Evolutionary conservation across 768 basidiomycete species (phyloP).

Genomic region (Lyophyllum shimeji): DNA sequence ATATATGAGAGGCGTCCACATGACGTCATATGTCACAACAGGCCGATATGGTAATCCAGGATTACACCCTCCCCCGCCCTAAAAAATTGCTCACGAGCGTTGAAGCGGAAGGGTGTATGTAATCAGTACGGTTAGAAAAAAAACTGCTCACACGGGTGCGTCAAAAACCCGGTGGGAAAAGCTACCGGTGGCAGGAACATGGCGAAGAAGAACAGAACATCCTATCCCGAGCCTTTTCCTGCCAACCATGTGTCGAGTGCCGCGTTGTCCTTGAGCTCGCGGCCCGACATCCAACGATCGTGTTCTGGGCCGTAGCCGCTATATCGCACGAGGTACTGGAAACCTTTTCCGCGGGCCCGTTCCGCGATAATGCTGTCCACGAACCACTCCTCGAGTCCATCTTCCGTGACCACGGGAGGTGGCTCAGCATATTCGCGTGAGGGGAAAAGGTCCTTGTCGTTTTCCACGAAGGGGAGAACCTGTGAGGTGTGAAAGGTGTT

Average conservation of each 20-base stretch:
- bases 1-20: no score
- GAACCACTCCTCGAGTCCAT: background rate
- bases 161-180: constrained; percentile 1
- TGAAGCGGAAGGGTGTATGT: no score
- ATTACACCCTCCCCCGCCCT: no score
- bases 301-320: background rate
- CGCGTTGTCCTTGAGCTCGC: background rate
- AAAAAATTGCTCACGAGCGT: no score
- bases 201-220: background rate
- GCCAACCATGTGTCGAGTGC: background rate
- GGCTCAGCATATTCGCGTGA: background rate
- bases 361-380: background rate
- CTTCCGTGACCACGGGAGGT: background rate
- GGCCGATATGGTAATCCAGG: no score
- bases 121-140: no score
- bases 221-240: background rate
- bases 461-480: background rate
- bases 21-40: no score
- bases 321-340: background rate
- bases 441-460: background rate
- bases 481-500: background rate
- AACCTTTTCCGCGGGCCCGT: background rate
- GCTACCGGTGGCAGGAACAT: background rate
- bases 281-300: background rate
- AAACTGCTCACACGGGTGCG: background rate